Percentiles rank a stretch among this genome's conserved stretches.
Evolutionary conservation across 108 stramenopile genomes (phyloP).

Genomic region (Nitzschia sp.): DNA sequence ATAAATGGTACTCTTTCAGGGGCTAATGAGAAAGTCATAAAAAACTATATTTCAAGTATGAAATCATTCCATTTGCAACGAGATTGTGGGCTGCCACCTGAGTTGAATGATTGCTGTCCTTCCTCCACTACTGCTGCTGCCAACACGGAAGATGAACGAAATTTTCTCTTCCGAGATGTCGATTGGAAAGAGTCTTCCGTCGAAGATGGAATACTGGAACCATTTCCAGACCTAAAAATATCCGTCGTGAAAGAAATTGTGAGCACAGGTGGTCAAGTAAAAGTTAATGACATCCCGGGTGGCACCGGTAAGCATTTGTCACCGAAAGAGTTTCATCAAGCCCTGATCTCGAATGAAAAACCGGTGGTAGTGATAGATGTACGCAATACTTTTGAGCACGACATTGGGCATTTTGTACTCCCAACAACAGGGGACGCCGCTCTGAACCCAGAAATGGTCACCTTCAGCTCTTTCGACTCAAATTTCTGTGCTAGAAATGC

Average conservation of each 20-base stretch:
- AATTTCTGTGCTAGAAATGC: conserved; percentile 63
- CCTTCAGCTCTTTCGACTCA: conserved; percentile 72
- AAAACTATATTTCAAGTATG: conserved; percentile 7
- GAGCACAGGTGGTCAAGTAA: conserved; percentile 61
- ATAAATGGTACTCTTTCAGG: conserved; percentile 79
- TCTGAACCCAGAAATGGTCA: conserved; percentile 74
- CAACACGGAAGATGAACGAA: conserved; percentile 3
- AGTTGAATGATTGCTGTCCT: conserved; percentile 9
- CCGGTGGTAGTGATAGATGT: conserved; percentile 77
- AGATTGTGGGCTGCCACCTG: conserved; percentile 34
- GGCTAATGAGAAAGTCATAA: background rate
- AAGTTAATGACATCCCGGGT: conserved; percentile 49
- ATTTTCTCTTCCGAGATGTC: conserved; percentile 47
- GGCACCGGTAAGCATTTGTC: conserved; percentile 61
- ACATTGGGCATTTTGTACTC: conserved; percentile 78
- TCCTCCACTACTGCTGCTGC: conserved; percentile 7
- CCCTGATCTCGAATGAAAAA: conserved; percentile 29
- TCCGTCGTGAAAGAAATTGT: conserved; percentile 82
- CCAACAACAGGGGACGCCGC: conserved; percentile 37
- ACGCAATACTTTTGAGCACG: conserved; percentile 85
- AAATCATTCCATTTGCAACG: conserved; percentile 46
- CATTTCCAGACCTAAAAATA: conserved; percentile 83
- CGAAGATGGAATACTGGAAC: conserved; percentile 36
- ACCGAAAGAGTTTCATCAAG: conserved; percentile 69
- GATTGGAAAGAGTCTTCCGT: conserved; percentile 71